phyloP scores from a whole-genome alignment of 306 rosid species.

The Cicer yamashitae region DNA sequence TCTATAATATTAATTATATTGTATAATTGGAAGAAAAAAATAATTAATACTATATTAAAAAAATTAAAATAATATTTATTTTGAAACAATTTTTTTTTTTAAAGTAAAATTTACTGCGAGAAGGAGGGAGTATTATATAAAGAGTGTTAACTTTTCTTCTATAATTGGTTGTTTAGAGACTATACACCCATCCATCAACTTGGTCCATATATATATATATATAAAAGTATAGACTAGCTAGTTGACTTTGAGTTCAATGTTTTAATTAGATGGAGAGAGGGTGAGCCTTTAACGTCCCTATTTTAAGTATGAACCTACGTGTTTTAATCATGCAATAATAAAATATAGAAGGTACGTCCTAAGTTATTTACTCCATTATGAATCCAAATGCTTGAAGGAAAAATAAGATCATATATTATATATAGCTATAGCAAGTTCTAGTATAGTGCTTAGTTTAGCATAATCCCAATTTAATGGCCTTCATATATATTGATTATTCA shows the following conservation, averaged over 20 bases:
- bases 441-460: constrained; percentile 30
- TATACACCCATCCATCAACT: constrained; percentile 17
- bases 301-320: constrained; percentile 29
- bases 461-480: constrained; percentile 21
- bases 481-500: not conserved
- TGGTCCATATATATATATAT: constrained; percentile 34
- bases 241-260: constrained; percentile 47
- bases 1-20: too few species aligned
- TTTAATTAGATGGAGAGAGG: constrained; percentile 39
- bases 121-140: too few species aligned
- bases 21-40: too few species aligned
- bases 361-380: constrained; percentile 32
- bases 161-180: constrained; percentile 26
- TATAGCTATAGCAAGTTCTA: constrained; percentile 12
- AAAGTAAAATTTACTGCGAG: too few species aligned
- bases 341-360: constrained; percentile 46
- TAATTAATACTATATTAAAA: too few species aligned
- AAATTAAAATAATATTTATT: too few species aligned
- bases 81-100: too few species aligned
- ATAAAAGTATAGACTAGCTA: constrained; percentile 14
- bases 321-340: constrained; percentile 30
- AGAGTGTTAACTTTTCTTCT: constrained; percentile 31
- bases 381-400: constrained; percentile 26
- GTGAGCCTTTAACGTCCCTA: constrained; percentile 44
- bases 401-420: constrained; percentile 13